Percentiles rank a stretch among this genome's conserved stretches.
These are phyloP conservation scores for Amanita rimosa DNA, from an alignment of 768 basidiomycete species.

Conservation along the genomic window DNA sequence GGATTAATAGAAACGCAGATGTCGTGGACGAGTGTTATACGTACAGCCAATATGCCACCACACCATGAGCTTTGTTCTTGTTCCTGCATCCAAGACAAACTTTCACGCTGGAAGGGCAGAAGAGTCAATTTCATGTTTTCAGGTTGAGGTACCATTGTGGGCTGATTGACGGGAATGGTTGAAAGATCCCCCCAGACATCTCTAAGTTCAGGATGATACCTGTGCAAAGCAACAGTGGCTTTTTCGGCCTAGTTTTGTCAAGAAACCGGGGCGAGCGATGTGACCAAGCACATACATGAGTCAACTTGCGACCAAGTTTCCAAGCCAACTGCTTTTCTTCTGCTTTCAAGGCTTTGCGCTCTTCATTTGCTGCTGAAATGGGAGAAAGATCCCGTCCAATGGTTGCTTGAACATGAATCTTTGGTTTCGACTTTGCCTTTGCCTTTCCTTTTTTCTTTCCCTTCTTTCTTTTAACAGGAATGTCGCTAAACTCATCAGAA, in stretches of 20 bases:
- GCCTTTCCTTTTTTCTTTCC: slow-evolving; percentile 8
- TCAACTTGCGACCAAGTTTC: slow-evolving; percentile 65
- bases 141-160: slow-evolving; percentile 70
- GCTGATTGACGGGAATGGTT: slow-evolving; percentile 46
- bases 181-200: slow-evolving; percentile 84
- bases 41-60: slow-evolving; percentile 86
- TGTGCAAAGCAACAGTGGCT: slow-evolving; percentile 46
- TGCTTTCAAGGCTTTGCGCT: slow-evolving; percentile 19
- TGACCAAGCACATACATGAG: slow-evolving; percentile 35
- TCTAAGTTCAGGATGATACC: slow-evolving; percentile 69
- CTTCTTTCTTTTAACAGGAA: slow-evolving; percentile 16
- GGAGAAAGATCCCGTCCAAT: background rate
- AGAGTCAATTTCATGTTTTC: slow-evolving; percentile 73
- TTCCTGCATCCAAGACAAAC: slow-evolving; percentile 90
- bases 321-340: slow-evolving; percentile 40
- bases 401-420: slow-evolving; percentile 15
- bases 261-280: background rate
- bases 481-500: slow-evolving; percentile 24
- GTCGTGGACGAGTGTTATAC: slow-evolving; percentile 15
- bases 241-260: slow-evolving; percentile 53
- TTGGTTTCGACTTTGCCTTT: slow-evolving; percentile 14
- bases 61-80: slow-evolving; percentile 84
- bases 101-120: slow-evolving; percentile 92
- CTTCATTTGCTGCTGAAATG: slow-evolving; percentile 11
- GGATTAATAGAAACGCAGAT: background rate